Evolutionary conservation across 2,329 filamentous ascomycete genomes (phyloP), one percentile per base, ranked within the genome.

Genomic region (Polychaeton citri): DNA sequence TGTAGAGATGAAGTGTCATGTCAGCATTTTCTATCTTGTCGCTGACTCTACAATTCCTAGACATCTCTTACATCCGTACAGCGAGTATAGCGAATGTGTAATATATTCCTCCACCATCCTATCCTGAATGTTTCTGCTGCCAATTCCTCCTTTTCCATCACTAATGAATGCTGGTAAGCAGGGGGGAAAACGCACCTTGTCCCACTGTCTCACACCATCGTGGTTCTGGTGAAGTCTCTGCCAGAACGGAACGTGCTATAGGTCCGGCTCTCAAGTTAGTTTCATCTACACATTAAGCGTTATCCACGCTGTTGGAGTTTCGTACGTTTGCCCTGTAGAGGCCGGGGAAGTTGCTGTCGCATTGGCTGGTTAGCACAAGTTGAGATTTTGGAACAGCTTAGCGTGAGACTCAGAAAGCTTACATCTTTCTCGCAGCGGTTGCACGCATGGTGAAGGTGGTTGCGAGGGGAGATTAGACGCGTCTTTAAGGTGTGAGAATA

Each of bases 211-310:
- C 48, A 76, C 62, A 53, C 72, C 74, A 62, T 81, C 81, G 50
- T 82, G 77, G 47, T 71, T 66, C 67, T 86, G 81, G 69, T 83
- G 85, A 50, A 74, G 63, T 55, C 73, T 70, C 71, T 88, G 82
- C 66, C 80, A 71, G 57, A 80, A 53, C 38, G 80, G 79, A 53
- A 87, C 81, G 54, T 71, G 73, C 24, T 28, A 28, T 4, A 28
- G 4, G 12, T n/a, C n/a, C n/a, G n/a, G n/a, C n/a, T n/a, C n/a
- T n/a, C n/a, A n/a, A n/a, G n/a, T n/a, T n/a, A n/a, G n/a, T n/a
- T n/a, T n/a, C n/a, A n/a, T n/a, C n/a, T n/a, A n/a, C n/a, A n/a
- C n/a, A n/a, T n/a, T n/a, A n/a, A n/a, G n/a, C n/a, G n/a, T n/a
- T n/a, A n/a, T n/a, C n/a, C n/a, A n/a, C n/a, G n/a, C n/a, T n/a